Evolutionary conservation across 2,329 filamentous ascomycete species (phyloP), one percentile per base, ranked within the genome.

Genomic region (Trichoderma pleuroti): DNA sequence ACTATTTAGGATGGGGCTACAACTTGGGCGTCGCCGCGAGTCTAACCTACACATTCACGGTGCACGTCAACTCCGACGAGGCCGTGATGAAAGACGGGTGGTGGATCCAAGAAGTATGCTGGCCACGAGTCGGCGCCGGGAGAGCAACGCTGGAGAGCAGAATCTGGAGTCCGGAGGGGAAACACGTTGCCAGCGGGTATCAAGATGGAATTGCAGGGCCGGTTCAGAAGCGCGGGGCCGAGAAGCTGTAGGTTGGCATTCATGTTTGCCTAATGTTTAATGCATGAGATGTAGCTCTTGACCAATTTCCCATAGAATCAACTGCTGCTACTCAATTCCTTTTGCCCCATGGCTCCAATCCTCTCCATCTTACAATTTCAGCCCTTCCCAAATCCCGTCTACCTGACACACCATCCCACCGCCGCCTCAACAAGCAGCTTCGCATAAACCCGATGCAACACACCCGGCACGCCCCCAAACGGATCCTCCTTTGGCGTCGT

Each of bases 61-160:
- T 88, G 5, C 86, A 88, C 71, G 82, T 84, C 46, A 85, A 87
- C 57, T 79, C 80, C 0, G 80, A 82, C 5, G 82, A 84, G 49
- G 81, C 84, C 0, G 80, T 86, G 5, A 86, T 88, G 82, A 80
- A 79, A 4, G 77, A 80, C 2, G 79, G 79, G n/a, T 88, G 86
- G 86, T 88, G 86, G 86, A 76, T 87, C 14, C 84, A 86, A 75
- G 86, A 88, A 74, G 80, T 80, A 0, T 80, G 75, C 34, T 87
- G 86, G 75, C 84, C 86, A 3, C 77, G 86, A 26, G 79, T 82
- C 4, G 82, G 78, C n/a, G 82, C 83, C 3, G 84, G 84, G 0
- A 79, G 86, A 56, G 83, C 81, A 5, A 80, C 85, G 49, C 77
- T 87, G 71, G 79, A 84, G 75, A 83, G 80, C 68, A 84, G 84